A percentile compares a stretch with the other conserved stretches of the same genome.
Evolutionary conservation across 2,329 filamentous ascomycete genomes (phyloP).

Genomic region (Botrytis aclada): DNA sequence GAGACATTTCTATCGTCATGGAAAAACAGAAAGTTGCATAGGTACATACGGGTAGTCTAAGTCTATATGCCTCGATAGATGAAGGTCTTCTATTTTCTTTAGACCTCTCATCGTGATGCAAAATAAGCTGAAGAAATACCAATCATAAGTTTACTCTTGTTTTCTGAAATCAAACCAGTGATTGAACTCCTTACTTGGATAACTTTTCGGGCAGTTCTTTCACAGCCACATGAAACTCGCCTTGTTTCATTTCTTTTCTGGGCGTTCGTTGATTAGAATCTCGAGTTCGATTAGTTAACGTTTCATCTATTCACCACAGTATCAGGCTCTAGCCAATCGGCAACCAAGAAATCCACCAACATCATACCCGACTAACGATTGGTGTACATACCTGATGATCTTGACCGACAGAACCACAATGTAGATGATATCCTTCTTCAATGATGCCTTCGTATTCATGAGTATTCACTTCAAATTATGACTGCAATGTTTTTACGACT

Average conservation of each 20-base stretch:
- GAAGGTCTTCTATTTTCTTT: not conserved
- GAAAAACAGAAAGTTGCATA: not conserved
- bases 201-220: not conserved
- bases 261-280: fast-evolving
- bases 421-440: not conserved
- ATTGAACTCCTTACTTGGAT: not conserved
- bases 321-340: not conserved
- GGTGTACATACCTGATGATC: fast-evolving
- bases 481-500: not conserved
- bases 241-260: fast-evolving
- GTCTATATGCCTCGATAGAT: not conserved
- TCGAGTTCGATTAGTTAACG: fast-evolving
- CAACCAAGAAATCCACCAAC: not conserved
- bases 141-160: not conserved
- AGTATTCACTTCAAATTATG: not conserved
- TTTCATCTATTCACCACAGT: fast-evolving
- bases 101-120: not conserved
- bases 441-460: too few relatives aligned
- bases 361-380: not conserved
- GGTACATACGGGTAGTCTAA: not conserved
- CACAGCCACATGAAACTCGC: not conserved
- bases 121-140: not conserved
- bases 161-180: not conserved
- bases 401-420: not conserved
- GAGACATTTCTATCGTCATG: not conserved